These are phyloP conservation scores for Coprinopsis marcescibilis DNA, from an alignment of 768 basidiomycete species.

Conservation along the genomic window DNA sequence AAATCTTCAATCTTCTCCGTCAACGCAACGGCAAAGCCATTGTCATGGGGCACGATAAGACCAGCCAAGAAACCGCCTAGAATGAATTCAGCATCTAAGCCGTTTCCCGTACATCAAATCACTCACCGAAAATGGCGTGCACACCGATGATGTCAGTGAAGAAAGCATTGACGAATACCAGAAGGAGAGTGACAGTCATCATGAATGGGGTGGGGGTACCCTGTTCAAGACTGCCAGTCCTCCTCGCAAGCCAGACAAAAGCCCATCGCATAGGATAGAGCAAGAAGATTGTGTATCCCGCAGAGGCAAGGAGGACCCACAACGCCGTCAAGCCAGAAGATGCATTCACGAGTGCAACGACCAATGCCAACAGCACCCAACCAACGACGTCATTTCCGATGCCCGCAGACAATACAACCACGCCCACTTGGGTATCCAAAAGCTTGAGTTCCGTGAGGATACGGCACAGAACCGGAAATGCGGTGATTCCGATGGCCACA, in stretches of 20 bases:
- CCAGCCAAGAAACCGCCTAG: slow-evolving; percentile 79
- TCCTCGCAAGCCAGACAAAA: slow-evolving; percentile 60
- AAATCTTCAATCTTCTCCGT: slow-evolving; percentile 87
- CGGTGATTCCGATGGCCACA: slow-evolving; percentile 77
- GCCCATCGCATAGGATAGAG: slow-evolving; percentile 58
- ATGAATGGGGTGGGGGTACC: slow-evolving; percentile 67
- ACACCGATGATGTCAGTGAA: slow-evolving; percentile 86
- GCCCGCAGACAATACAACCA: slow-evolving; percentile 76
- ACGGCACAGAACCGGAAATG: slow-evolving; percentile 78
- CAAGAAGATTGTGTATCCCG: slow-evolving; percentile 63
- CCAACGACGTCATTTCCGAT: slow-evolving; percentile 75
- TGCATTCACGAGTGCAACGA: slow-evolving; percentile 81
- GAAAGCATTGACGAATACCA: slow-evolving; percentile 72
- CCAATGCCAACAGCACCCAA: slow-evolving; percentile 80
- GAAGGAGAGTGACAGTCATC: slow-evolving; percentile 72
- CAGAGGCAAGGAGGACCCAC: slow-evolving; percentile 64
- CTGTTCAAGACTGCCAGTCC: slow-evolving; percentile 67
- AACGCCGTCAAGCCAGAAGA: slow-evolving; percentile 68
- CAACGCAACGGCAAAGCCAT: slow-evolving; percentile 73
- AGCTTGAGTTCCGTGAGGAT: slow-evolving; percentile 81
- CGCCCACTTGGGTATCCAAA: slow-evolving; percentile 77
- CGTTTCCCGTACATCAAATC: slow-evolving; percentile 15
- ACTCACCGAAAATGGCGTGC: slow-evolving; percentile 56
- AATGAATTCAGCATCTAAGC: slow-evolving; percentile 6
- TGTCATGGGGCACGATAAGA: slow-evolving; percentile 78